phyloP scores from a whole-genome alignment of 2,329 filamentous ascomycete species.

The Calonectria montana region DNA sequence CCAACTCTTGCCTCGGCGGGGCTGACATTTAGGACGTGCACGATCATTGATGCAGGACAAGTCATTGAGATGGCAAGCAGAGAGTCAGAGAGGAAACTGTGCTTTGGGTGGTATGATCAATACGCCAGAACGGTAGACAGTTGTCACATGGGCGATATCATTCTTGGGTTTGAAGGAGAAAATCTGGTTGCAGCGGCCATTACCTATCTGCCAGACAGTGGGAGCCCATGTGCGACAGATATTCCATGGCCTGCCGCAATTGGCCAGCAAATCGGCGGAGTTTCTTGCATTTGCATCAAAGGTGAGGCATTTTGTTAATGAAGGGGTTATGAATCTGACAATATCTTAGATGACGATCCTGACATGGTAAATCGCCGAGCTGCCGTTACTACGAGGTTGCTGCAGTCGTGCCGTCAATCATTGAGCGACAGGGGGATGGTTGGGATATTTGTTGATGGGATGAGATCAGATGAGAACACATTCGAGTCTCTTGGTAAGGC shows the following conservation, averaged over 20 bases:
- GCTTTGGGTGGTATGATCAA: constrained; percentile 70
- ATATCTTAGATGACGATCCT: constrained; percentile 54
- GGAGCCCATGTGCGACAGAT: constrained; percentile 60
- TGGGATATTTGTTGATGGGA: constrained; percentile 66
- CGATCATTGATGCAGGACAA: constrained; percentile 56
- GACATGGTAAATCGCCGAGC: constrained; percentile 58
- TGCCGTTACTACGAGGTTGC: constrained; percentile 62
- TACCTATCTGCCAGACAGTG: constrained; percentile 61
- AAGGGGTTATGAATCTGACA: constrained; percentile 20
- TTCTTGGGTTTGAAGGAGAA: constrained; percentile 63
- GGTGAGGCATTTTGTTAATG: constrained; percentile 53
- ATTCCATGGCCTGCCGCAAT: constrained; percentile 67
- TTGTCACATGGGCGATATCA: constrained; percentile 61
- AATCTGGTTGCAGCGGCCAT: constrained; percentile 65
- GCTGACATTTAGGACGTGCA: constrained; percentile 58
- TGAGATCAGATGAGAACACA: constrained; percentile 61
- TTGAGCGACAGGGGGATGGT: constrained; percentile 63
- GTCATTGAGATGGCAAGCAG: constrained; percentile 63
- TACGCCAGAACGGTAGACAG: constrained; percentile 64
- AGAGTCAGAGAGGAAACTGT: constrained; percentile 58
- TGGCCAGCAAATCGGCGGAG: constrained; percentile 64
- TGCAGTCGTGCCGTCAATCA: constrained; percentile 63
- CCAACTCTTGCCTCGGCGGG: constrained; percentile 53
- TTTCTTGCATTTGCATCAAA: constrained; percentile 70
- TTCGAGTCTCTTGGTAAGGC: constrained; percentile 64